Evolutionary conservation across 352 stramenopile genomes (phyloP).

Genomic region (Phytopythium boreale): DNA sequence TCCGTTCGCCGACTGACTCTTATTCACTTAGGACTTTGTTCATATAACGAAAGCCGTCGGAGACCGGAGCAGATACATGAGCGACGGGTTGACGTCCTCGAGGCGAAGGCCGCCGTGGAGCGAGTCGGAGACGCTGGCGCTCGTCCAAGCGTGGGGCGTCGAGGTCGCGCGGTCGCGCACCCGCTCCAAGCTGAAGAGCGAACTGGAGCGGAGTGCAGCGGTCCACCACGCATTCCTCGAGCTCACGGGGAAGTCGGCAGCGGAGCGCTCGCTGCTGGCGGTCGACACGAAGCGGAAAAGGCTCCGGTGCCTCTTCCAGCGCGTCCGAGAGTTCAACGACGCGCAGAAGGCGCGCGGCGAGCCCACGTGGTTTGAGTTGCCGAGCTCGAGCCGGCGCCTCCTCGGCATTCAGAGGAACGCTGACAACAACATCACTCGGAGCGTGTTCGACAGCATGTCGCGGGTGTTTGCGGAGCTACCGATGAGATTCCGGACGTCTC

Average conservation of each 20-base stretch:
- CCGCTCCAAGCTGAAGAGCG: not conserved
- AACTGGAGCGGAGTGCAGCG: not conserved
- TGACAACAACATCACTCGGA: not conserved
- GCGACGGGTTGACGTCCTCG: not conserved
- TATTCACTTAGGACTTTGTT: not conserved
- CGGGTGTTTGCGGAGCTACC: not conserved
- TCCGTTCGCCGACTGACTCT: not conserved
- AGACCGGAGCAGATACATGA: not conserved
- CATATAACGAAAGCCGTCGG: too few relatives aligned
- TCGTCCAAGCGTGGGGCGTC: not conserved
- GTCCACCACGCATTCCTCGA: not conserved
- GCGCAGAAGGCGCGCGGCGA: not conserved
- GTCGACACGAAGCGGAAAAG: not conserved
- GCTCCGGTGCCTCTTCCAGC: not conserved
- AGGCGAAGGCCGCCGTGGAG: not conserved
- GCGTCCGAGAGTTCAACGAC: not conserved
- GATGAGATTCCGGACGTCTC: not conserved
- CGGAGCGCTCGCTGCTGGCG: not conserved
- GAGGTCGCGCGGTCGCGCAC: not conserved
- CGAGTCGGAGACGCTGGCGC: not conserved
- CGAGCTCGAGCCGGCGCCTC: not conserved
- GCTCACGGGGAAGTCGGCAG: not conserved
- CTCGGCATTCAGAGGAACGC: too few relatives aligned
- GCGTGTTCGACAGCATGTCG: not conserved
- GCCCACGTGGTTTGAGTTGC: not conserved